Conservation (phyloP, 495 filamentous ascomycete genomes). For the Cercophora scortea region DNA sequence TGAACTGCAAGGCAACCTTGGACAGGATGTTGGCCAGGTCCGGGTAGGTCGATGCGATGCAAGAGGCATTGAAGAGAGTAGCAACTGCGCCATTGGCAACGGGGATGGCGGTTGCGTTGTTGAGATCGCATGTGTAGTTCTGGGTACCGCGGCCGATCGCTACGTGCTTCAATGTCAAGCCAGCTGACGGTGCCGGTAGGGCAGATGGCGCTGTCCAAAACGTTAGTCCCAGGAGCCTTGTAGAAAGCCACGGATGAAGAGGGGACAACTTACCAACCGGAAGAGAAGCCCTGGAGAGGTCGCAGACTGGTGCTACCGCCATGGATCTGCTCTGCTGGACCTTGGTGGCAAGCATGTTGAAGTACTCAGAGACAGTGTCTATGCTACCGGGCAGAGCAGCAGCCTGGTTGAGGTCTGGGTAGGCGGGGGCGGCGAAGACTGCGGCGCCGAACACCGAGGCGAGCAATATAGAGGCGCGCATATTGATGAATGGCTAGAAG, state of each 20-base stretch:
- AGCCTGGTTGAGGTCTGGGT: conserved; percentile 28
- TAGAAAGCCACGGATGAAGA: neutral
- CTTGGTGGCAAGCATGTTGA: conserved; percentile 43
- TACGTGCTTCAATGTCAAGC: conserved; percentile 61
- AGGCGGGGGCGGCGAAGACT: conserved; percentile 40
- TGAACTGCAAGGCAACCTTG: conserved; percentile 47
- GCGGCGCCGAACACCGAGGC: conserved; percentile 38
- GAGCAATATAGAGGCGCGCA: conserved; percentile 39
- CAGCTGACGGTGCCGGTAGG: conserved; percentile 50
- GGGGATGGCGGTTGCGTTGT: conserved; percentile 51
- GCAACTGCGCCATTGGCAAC: conserved; percentile 66
- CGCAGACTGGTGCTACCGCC: conserved; percentile 36
- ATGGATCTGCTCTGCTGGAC: conserved; percentile 31
- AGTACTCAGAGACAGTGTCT: conserved; percentile 43
- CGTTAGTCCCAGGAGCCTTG: conserved; percentile 12
- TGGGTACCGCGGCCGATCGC: conserved; percentile 82
- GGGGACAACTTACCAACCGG: conserved; percentile 31
- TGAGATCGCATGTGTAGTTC: conserved; percentile 79
- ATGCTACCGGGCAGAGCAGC: conserved; percentile 27
- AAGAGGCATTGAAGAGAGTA: conserved; percentile 80
- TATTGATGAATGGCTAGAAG: conserved; percentile 17
- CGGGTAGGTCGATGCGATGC: conserved; percentile 59
- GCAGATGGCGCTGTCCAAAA: conserved; percentile 26
- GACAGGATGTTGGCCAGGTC: conserved; percentile 52
- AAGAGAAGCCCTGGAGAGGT: conserved; percentile 40